These are phyloP conservation scores for Metschnikowia continentalis DNA, from an alignment of 805 yeast genomes.

Conservation along the genomic window DNA sequence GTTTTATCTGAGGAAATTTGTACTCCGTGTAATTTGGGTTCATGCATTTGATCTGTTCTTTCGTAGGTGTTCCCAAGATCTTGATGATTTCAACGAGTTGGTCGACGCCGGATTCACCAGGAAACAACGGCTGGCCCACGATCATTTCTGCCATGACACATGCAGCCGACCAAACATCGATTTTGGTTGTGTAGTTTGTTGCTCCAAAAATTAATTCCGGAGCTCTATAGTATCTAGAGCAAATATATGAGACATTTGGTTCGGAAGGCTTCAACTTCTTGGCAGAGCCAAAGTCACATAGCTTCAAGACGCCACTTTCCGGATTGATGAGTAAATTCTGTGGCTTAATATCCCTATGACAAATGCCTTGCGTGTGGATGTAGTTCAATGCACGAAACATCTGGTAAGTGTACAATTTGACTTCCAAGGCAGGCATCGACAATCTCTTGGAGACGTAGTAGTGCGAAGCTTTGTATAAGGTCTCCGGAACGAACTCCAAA, in stretches of 20 bases:
- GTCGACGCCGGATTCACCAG: slow-evolving; percentile 97
- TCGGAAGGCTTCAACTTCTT: slow-evolving; percentile 84
- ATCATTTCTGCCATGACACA: slow-evolving; percentile 97
- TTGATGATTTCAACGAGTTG: slow-evolving; percentile 96
- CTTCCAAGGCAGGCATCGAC: slow-evolving; percentile 85
- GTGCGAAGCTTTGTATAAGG: slow-evolving; percentile 85
- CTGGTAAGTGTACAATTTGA: slow-evolving; percentile 79
- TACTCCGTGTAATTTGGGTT: slow-evolving; percentile 97
- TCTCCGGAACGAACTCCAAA: slow-evolving; percentile 92
- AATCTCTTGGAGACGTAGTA: slow-evolving; percentile 70
- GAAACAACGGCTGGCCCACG: slow-evolving; percentile 94
- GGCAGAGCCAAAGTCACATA: slow-evolving; percentile 96
- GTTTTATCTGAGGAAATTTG: slow-evolving; percentile 83
- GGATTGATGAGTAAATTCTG: slow-evolving; percentile 88
- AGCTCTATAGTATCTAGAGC: slow-evolving; percentile 95
- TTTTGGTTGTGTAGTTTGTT: slow-evolving; percentile 91
- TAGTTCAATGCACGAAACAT: slow-evolving; percentile 73
- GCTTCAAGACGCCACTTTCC: slow-evolving; percentile 72
- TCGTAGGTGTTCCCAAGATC: slow-evolving; percentile 90
- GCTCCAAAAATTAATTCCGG: slow-evolving; percentile 98
- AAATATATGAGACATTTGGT: slow-evolving; percentile 93
- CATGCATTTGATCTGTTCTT: slow-evolving; percentile 90
- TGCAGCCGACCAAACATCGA: slow-evolving; percentile 96
- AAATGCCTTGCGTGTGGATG: slow-evolving; percentile 72
- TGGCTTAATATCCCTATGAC: slow-evolving; percentile 93